Evolutionary conservation across 78 protist species (phyloP), one percentile per base, ranked within the genome.

Genomic region (Speleostelium caveatum): DNA sequence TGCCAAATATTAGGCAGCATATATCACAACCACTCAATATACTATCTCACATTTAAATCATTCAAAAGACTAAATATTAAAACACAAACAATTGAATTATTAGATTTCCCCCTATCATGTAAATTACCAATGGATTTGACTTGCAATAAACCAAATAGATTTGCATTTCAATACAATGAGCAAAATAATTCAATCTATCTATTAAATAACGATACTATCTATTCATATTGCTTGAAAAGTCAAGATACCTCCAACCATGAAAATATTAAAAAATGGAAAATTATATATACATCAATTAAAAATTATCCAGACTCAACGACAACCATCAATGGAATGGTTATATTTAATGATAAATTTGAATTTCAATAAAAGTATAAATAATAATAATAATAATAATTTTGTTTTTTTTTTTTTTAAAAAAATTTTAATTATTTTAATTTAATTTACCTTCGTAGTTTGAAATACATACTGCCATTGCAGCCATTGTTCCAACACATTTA

Each of bases 401-500:
- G n/a, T n/a, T n/a, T n/a, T n/a, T n/a, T n/a, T n/a, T n/a, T n/a
- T n/a, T n/a, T n/a, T n/a, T n/a, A n/a, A n/a, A n/a, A n/a, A n/a
- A n/a, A n/a, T n/a, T n/a, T n/a, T n/a, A n/a, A n/a, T n/a, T n/a
- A n/a, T n/a, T n/a, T n/a, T n/a, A n/a, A n/a, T n/a, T n/a, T 56
- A 73, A 58, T n/a, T 51, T 59, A 36, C 79, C 79, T 51, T 83
- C 62, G 24, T 61, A 87, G 28, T 87, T 77, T 7, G 93, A 58
- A 61, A 94, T 32, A 33, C 79, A 80, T n/a, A 74, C 45, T 30
- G 74, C 69, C 85, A 61, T 49, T 38, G 91, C 24, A 24, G 96
- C 93, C 74, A 94, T 80, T 22, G 79, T 42, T 5, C 92, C 96
- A 10, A 75, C 86, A 61, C 87, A 86, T 75, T 73, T 45, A 51